Percentiles rank a stretch among this genome's conserved stretches.
phyloP scores from a whole-genome alignment of 208 protist genomes.

The Leishmania aethiopica region DNA sequence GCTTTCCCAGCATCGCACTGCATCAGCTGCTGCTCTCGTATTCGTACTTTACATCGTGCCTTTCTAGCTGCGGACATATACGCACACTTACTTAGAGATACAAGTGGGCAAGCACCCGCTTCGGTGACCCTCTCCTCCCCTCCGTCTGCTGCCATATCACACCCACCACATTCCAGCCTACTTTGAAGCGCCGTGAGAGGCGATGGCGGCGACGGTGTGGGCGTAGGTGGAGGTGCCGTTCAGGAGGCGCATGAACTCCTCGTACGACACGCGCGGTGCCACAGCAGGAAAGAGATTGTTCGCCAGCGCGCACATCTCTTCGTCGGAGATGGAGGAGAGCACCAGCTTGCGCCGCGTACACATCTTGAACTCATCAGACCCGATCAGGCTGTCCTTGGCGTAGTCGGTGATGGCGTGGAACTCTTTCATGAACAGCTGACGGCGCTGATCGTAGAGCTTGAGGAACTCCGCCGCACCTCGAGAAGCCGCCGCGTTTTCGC shows the following conservation, averaged over 20 bases:
- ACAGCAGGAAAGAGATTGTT: constrained; percentile 67
- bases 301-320: constrained; percentile 78
- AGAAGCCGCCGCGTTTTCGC: constrained; percentile 47
- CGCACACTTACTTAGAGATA: not conserved
- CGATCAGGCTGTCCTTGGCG: constrained; percentile 84
- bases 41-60: constrained; percentile 1
- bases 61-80: not conserved
- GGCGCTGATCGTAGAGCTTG: constrained; percentile 79
- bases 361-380: constrained; percentile 83
- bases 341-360: constrained; percentile 78
- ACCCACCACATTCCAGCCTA: not conserved
- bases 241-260: constrained; percentile 86
- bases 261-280: constrained; percentile 68
- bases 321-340: constrained; percentile 58
- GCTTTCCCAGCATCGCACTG: not conserved
- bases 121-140: not conserved
- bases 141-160: not conserved
- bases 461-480: constrained; percentile 68
- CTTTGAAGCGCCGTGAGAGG: constrained; percentile 48
- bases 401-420: constrained; percentile 90
- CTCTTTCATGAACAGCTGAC: constrained; percentile 91
- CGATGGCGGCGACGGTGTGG: constrained; percentile 74
- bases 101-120: not conserved
- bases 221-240: constrained; percentile 88
- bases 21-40: not conserved